Evolutionary conservation across 768 basidiomycete species (phyloP).

Genomic region (Epithele typhae): DNA sequence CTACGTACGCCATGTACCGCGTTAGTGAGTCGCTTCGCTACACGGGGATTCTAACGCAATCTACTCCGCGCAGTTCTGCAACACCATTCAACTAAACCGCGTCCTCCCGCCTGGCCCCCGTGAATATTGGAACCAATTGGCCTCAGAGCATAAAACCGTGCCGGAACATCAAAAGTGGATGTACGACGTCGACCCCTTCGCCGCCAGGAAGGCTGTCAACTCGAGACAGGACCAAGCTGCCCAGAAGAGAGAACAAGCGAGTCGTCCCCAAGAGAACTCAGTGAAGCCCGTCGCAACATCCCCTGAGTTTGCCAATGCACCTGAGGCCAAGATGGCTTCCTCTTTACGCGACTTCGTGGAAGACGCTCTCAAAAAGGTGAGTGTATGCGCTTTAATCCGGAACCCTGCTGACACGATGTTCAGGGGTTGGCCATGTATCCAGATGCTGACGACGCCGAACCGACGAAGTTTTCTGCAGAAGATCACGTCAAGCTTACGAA

Average conservation of each 20-base stretch:
- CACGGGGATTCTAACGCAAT: no score
- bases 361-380: constrained; percentile 70
- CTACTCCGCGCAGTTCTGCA: constrained; percentile 52
- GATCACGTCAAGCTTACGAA: constrained; percentile 38
- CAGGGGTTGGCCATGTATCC: constrained; percentile 53
- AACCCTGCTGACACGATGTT: constrained; percentile 4
- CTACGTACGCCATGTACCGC: constrained; percentile 82
- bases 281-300: constrained; percentile 18
- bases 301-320: constrained; percentile 41
- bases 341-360: constrained; percentile 77
- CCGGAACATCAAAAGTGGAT: constrained; percentile 79
- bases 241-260: constrained; percentile 36
- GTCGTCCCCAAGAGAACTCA: constrained; percentile 10
- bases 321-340: constrained; percentile 83
- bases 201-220: constrained; percentile 62
- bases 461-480: constrained; percentile 38
- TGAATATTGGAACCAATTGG: constrained; percentile 83
- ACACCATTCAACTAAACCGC: constrained; percentile 66
- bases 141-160: constrained; percentile 59
- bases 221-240: constrained; percentile 58
- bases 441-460: constrained; percentile 35
- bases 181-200: constrained; percentile 85
- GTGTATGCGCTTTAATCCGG: neutral
- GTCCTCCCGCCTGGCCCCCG: constrained; percentile 80
- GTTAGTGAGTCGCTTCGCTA: constrained; percentile 42